Base-by-base conservation (phyloP, 2,329 filamentous ascomycete species). In the Microsporum audouinii region DNA sequence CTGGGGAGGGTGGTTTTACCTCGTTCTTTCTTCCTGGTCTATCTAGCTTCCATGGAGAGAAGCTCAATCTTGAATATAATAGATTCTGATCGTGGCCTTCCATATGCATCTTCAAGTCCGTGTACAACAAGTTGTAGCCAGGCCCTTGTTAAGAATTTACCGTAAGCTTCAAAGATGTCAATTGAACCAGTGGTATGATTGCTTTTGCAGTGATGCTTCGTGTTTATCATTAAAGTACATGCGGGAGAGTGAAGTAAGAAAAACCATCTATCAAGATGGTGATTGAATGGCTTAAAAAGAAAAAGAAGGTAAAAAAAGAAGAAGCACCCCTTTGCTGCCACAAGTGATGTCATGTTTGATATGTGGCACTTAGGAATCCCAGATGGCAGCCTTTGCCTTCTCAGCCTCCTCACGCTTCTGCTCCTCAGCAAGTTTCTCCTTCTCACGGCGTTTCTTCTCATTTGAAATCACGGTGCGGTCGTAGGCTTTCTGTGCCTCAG, bases 401-500 rank as follows among this genome's bases (percentile, higher is more conserved):
- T 92, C 88, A 53, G 78, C 78, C 38, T 84, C 83, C 68, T 87
- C 83, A 68, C 84, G 83, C 65, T 82, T 81, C 68, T 77, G 80
- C 65, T 77, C 82, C 73, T 85, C 83, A 61, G 84, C 83, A 61
- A 84, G 84, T 70, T 80, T 85, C 72, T 91, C 89, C 67, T 84
- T 82, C 62, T 91, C 88, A 62, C 85, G 78, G 67, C 83, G 82
- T 78, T 85, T 91, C 68, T 84, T 85, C 79, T 96, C 92, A 76
- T 92, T 88, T 75, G 95, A 88, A 68, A 87, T 84, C 63, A 94
- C 79, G 0, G 88, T 87, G 66, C 81, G 84, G 69, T 97, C 91
- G 72, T 94, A 97, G 60, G 89, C 88, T 67, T 81, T 82, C 79
- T 96, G 88, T 76, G 96, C 91, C 64, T 95, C 90, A 1, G 90